Evolutionary conservation across 495 filamentous ascomycete species (phyloP), one percentile per base, ranked within the genome.

Genomic region (Endocarpon pusillum): DNA sequence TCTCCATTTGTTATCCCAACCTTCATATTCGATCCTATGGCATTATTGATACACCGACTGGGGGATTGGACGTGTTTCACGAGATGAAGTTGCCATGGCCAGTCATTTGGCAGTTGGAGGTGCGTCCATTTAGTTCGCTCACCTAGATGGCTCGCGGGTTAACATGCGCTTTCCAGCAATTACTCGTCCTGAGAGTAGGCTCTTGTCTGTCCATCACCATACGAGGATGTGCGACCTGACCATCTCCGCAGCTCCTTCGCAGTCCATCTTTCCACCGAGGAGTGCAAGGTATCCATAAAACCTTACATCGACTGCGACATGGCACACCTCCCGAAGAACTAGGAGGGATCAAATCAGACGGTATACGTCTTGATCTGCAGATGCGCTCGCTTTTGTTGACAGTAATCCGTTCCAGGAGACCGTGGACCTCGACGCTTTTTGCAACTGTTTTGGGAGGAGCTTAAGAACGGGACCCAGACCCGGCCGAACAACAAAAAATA

Each of bases 201-300:
- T 31, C 7, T 6, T 5, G 12, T 4, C 19, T 14, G 5, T 31
- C 12, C 4, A 14, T 31, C 28, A 17, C 28, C 19, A 17, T n/a
- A 31, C 28, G 5, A 7, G 7, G 28, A n/a, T 31, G 12, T 31
- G 28, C n/a, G n/a, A n/a, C n/a, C n/a, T n/a, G n/a, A n/a, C n/a
- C n/a, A n/a, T n/a, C n/a, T n/a, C n/a, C n/a, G 33, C 47, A 77
- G 73, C 66, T 78, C 35, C 58, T 77, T 29, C 44, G 51, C 35
- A 77, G 72, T 45, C 67, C 64, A 3, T 45, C 59, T 23, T 78
- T 75, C 47, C 73, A 77, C 46, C 56, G 65, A 9, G 55, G 53
- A 35, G 73, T 76, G n/a, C 56, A 62, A 12, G 49, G 46, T 39
- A 52, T 75, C 11, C 66, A 76, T 47, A 60, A 64, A 27, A 59